Conservation (phyloP, 805 yeast species). For the Candida xiaguanensis region DNA sequence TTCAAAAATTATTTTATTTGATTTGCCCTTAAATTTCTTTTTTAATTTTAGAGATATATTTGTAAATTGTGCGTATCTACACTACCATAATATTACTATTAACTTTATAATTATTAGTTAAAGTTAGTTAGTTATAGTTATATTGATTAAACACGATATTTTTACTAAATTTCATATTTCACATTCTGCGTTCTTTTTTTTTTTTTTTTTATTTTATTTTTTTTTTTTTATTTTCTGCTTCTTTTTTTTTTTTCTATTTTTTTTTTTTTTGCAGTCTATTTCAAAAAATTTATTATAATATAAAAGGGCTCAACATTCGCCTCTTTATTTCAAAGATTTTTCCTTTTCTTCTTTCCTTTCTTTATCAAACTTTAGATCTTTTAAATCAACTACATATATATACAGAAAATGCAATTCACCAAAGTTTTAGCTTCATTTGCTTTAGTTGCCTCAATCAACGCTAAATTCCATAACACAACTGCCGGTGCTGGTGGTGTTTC, state of each 20-base stretch:
- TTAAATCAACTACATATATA: neutral
- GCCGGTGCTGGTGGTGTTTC: constrained; percentile 5
- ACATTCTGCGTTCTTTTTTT: constrained; percentile 6
- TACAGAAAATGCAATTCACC: constrained; percentile 9
- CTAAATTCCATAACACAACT: constrained; percentile 7
- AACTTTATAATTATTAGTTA: neutral
- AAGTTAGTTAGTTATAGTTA: no score
- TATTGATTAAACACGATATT: neutral
- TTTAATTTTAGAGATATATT: neutral
- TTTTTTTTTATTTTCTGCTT: constrained; percentile 1
- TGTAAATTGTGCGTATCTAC: neutral
- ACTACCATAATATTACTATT: neutral
- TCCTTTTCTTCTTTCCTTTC: neutral
- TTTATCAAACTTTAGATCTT: neutral
- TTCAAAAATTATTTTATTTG: neutral
- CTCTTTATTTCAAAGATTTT: neutral
- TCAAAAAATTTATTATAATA: neutral
- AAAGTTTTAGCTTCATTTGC: constrained; percentile 9
- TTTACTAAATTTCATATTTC: constrained; percentile 2
- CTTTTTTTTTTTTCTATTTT: neutral
- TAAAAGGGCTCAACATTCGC: constrained; percentile 5
- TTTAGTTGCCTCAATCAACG: constrained; percentile 9
- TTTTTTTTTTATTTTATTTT: constrained; percentile 1
- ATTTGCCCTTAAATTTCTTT: neutral
- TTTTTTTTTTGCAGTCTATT: no score